phyloP scores from a whole-genome alignment of 2,329 filamentous ascomycete genomes.

The Waltergamsia citrina region DNA sequence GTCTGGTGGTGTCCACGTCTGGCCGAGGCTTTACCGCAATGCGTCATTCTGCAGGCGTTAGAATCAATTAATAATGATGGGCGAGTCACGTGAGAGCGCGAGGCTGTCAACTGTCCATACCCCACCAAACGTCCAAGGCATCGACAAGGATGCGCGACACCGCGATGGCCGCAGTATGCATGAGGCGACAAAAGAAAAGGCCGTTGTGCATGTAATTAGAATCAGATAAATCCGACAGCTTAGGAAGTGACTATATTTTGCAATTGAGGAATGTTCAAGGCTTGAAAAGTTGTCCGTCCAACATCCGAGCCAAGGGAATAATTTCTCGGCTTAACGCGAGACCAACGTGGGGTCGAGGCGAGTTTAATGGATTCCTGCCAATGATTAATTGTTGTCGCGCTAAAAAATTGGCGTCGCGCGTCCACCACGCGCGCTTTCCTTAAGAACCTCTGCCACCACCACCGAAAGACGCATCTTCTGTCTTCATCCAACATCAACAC shows the following conservation, averaged over 20 bases:
- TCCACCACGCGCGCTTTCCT: conserved; percentile 14
- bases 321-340: no score
- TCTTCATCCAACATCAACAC: conserved; percentile 9
- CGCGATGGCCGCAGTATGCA: neutral
- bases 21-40: neutral
- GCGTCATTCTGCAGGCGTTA: no score
- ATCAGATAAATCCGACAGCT: no score
- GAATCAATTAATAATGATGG: conserved; percentile 3
- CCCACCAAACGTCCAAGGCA: neutral
- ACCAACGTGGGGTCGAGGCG: no score
- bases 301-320: no score
- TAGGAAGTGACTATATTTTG: no score
- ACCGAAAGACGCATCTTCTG: conserved; percentile 7
- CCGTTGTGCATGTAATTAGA: no score
- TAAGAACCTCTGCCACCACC: conserved; percentile 20
- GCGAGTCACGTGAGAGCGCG: conserved; percentile 3
- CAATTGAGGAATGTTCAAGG: no score
- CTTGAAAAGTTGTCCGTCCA: no score
- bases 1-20: no score
- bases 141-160: conserved; percentile 1
- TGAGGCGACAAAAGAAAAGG: no score
- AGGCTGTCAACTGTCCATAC: neutral
- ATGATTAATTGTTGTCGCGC: conserved; percentile 14
- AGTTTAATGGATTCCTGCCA: conserved; percentile 13
- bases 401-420: conserved; percentile 13